Base-by-base conservation (phyloP, 306 rosid species). In the Rubus parviflorus region DNA sequence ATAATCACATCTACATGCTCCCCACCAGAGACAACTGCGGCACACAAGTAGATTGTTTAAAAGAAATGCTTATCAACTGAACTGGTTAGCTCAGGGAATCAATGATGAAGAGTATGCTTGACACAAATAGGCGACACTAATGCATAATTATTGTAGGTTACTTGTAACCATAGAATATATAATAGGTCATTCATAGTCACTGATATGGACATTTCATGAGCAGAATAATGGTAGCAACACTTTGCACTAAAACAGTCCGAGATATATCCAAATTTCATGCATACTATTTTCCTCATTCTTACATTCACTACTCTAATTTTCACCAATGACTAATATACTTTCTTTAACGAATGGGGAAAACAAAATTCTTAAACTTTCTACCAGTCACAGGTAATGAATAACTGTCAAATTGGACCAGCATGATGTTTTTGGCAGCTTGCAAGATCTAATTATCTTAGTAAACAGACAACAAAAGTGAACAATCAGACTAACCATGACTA, bases 1-100 rank as follows among this genome's bases (percentile, higher is more conserved):
- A 91, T 92, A 81, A 91, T 79, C 82, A 80, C 93, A 84, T 95
- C 99, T 81, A 92, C 97, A 68, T 95, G 99, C 91, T 95, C 99
- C 84, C 99, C 99, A 35, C 97, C 97, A 72, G 99, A 95, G 75
- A 88, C 97, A 73, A 92, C 99, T 91, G 75, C 66, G 81, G 71
- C 74, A 60, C 49, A 75, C 15, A 86, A 75, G 67, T 46, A 79
- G 40, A 58, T 60, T 68, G 67, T 52, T 77, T 81, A 77, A 62
- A 84, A 74, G 22, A 77, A 71, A 83, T 52, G 58, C 61, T 74
- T 80, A 69, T 77, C 68, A 70, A 79, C 19, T 74, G 30, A 75
- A 75, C 56, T 73, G 13, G 66, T 54, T 75, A 75, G 77, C 70
- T 77, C 51, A 37, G 62, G 62, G 38, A 68, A 53, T 53, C 23